phyloP scores from a whole-genome alignment of 192 early-diverging fungal species.

The Backusella circina region DNA sequence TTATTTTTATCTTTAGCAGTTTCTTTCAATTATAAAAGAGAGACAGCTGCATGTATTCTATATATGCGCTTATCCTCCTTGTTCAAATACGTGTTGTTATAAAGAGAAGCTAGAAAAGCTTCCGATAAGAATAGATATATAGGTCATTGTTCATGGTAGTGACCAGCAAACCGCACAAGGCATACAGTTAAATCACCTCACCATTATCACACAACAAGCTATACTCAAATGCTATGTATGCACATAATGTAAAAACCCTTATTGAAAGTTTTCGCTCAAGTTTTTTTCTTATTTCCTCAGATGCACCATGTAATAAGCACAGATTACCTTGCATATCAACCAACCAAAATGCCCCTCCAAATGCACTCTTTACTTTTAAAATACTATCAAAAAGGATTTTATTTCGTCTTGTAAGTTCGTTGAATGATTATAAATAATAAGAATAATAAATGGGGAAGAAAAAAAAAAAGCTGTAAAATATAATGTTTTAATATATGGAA shows the following conservation, averaged over 20 bases:
- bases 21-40: too few relatives aligned
- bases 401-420: not conserved
- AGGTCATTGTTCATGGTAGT: too few relatives aligned
- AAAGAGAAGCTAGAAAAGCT: too few relatives aligned
- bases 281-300: not conserved
- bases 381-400: not conserved
- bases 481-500: not conserved
- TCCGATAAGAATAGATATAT: too few relatives aligned
- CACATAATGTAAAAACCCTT: too few relatives aligned
- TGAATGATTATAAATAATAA: conserved; percentile 1
- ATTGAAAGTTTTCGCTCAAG: too few relatives aligned
- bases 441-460: not conserved
- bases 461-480: too few relatives aligned
- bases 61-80: not conserved
- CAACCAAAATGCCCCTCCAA: not conserved
- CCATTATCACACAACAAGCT: too few relatives aligned
- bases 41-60: not conserved
- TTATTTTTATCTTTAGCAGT: too few relatives aligned
- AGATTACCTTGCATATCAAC: not conserved
- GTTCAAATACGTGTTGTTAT: too few relatives aligned
- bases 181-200: not conserved
- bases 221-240: too few relatives aligned
- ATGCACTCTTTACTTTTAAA: not conserved
- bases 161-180: too few relatives aligned
- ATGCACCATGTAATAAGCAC: not conserved